Evolutionary conservation across 2,329 filamentous ascomycete species (phyloP), one percentile per base, ranked within the genome.

Genomic region (Drechslera avenae): DNA sequence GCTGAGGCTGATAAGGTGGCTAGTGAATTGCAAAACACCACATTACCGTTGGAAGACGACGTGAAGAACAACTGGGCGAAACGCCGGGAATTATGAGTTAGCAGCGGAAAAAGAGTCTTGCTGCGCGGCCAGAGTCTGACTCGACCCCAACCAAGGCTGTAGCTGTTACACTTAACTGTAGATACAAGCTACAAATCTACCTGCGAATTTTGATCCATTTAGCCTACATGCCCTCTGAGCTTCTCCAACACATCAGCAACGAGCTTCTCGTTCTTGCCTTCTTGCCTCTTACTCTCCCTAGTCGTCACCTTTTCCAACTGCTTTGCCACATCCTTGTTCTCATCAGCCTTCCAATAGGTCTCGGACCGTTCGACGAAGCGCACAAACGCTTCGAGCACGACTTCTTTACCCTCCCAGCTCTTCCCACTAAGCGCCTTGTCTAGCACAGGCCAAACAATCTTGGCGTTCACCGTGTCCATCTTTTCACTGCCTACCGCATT

Each of bases 361-460:
- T 81, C 81, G 0, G 83, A 83, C 56, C 86, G 84, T 63, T 84
- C 81, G 0, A 89, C 85, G 63, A 97, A 94, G 50, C 85, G 83
- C 3, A 91, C 87, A 71, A 94, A 91, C 5, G 89, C 87, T 35
- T 86, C 81, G 2, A 97, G 79, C 26, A 99, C 83, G 60, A 85
- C 86, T 74, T 97, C 91, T 70, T 99, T 99, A 17, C 91, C 91
- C 0, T 88, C 83, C 80, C 96, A 99, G 0, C 92, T 96, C 79
- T 97, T 97, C 10, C 96, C 85, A 2, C 85, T 83, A 33, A 97
- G 76, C 1, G 90, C 86, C 66, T 88, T 90, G 57, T 97, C 90
- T 39, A 96, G 80, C 1, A 87, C 83, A 0, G 90, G 90, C 93
- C 93, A 99, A 17, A 97, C 78, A 13, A 77, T 76, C 59, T 81